phyloP scores from a whole-genome alignment of 371 early-diverging fungal genomes.

The Rhizopus microsporus region DNA sequence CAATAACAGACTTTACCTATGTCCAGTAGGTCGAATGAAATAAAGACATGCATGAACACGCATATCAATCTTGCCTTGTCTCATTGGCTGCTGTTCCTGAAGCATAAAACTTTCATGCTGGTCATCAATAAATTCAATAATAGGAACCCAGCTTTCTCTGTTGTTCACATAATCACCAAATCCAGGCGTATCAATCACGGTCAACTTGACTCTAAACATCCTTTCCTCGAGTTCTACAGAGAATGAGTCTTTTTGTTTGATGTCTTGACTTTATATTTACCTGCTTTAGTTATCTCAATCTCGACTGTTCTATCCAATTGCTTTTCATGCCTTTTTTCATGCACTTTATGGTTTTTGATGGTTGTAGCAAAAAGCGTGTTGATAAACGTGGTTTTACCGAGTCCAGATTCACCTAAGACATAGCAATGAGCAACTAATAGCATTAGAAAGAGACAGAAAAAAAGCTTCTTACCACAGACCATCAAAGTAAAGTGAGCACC shows the following conservation, averaged over 20 bases:
- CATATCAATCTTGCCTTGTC: slow-evolving; percentile 63
- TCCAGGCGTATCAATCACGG: slow-evolving; percentile 89
- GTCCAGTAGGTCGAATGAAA: slow-evolving; percentile 89
- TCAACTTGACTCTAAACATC: slow-evolving; percentile 90
- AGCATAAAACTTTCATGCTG: slow-evolving; percentile 92
- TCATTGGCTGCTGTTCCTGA: slow-evolving; percentile 59
- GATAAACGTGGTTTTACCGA: slow-evolving; percentile 85
- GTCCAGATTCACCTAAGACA: slow-evolving; percentile 51
- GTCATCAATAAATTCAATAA: slow-evolving; percentile 86
- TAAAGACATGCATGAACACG: slow-evolving; percentile 92
- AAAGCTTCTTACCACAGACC: slow-evolving; percentile 82
- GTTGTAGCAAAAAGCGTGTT: slow-evolving; percentile 80
- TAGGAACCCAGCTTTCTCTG: slow-evolving; percentile 69
- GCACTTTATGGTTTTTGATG: slow-evolving; percentile 67
- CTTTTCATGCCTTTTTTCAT: slow-evolving; percentile 49
- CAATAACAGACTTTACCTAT: slow-evolving; percentile 56
- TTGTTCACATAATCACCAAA: slow-evolving; percentile 87
- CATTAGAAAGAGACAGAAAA: not conserved
- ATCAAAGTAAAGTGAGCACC: slow-evolving; percentile 93
- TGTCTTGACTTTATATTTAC: slow-evolving; percentile 27
- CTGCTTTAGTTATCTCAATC: slow-evolving; percentile 81
- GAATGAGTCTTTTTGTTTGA: not conserved
- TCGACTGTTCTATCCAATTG: slow-evolving; percentile 74
- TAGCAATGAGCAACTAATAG: not conserved
- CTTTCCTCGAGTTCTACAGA: slow-evolving; percentile 91